Conservation (phyloP, 768 basidiomycete genomes). For the Trametes villosa region DNA sequence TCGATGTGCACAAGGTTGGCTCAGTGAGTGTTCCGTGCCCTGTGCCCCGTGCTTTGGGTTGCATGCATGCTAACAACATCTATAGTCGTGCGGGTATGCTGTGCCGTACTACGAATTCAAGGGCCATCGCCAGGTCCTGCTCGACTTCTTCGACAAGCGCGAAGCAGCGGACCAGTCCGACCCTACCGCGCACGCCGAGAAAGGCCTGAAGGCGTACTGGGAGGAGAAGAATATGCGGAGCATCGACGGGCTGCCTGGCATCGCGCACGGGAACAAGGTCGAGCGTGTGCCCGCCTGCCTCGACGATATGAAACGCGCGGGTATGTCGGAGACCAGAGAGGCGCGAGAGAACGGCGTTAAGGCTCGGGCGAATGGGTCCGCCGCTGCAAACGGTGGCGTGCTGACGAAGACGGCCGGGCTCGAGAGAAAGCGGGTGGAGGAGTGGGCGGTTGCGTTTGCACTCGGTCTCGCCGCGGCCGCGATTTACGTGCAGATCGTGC, state of each 20-base stretch:
- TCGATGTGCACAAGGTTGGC: constrained; percentile 65
- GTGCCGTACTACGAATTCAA: constrained; percentile 65
- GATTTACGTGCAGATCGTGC: constrained; percentile 11
- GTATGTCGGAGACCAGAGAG: constrained; percentile 7
- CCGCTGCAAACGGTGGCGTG: not conserved
- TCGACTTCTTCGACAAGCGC: constrained; percentile 47
- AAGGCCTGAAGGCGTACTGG: constrained; percentile 64
- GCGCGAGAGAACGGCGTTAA: not conserved
- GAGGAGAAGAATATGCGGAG: constrained; percentile 50
- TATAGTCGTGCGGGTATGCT: constrained; percentile 69
- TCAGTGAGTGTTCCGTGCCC: constrained; percentile 38
- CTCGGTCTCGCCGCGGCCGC: constrained; percentile 33
- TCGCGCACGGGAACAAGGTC: constrained; percentile 39
- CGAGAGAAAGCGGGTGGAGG: constrained; percentile 8
- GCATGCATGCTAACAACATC: not conserved
- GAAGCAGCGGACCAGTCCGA: constrained; percentile 47
- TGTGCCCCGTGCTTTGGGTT: no score
- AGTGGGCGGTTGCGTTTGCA: constrained; percentile 35
- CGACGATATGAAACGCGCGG: constrained; percentile 25
- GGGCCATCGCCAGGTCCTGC: constrained; percentile 56
- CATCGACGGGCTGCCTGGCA: constrained; percentile 60
- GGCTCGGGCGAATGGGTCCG: not conserved
- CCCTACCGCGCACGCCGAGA: constrained; percentile 29
- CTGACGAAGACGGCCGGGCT: not conserved
- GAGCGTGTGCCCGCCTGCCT: constrained; percentile 1